Conservation (phyloP, 495 filamentous ascomycete genomes). For the Oidiodendron maius region DNA sequence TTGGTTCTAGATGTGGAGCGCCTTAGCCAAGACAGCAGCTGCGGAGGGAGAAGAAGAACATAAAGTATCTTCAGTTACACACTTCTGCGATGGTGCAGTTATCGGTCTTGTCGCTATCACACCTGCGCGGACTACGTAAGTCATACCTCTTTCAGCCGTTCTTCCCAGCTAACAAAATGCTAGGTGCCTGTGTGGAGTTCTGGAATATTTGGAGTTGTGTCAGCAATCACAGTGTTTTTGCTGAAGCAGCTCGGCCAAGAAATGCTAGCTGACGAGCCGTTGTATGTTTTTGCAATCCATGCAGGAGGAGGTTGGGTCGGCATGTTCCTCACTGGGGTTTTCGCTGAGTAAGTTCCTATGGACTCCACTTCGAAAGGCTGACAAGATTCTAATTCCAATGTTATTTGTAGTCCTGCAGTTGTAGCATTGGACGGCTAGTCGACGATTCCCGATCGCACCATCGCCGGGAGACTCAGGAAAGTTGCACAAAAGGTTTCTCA, state of each 20-base stretch:
- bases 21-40: too few relatives aligned
- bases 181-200: conserved; percentile 88
- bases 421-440: too few relatives aligned
- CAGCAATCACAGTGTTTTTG: conserved; percentile 68
- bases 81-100: conserved; percentile 85
- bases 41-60: too few relatives aligned
- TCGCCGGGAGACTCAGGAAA: too few relatives aligned
- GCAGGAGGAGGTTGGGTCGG: conserved; percentile 82
- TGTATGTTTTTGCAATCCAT: conserved; percentile 94
- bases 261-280: conserved; percentile 84
- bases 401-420: too few relatives aligned
- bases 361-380: too few relatives aligned
- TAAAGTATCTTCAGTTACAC: conserved; percentile 91
- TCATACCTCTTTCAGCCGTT: too few relatives aligned
- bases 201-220: conserved; percentile 78
- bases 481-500: too few relatives aligned
- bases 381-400: too few relatives aligned
- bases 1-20: too few relatives aligned
- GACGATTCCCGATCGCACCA: too few relatives aligned
- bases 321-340: conserved; percentile 83
- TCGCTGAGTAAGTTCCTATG: conserved; percentile 68
- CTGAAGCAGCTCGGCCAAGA: conserved; percentile 96
- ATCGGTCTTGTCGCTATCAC: conserved; percentile 91
- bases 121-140: conserved; percentile 73
- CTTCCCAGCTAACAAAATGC: too few relatives aligned